These are phyloP conservation scores for Glycine soja DNA, from an alignment of 306 rosid genomes.

Conservation along the genomic window DNA sequence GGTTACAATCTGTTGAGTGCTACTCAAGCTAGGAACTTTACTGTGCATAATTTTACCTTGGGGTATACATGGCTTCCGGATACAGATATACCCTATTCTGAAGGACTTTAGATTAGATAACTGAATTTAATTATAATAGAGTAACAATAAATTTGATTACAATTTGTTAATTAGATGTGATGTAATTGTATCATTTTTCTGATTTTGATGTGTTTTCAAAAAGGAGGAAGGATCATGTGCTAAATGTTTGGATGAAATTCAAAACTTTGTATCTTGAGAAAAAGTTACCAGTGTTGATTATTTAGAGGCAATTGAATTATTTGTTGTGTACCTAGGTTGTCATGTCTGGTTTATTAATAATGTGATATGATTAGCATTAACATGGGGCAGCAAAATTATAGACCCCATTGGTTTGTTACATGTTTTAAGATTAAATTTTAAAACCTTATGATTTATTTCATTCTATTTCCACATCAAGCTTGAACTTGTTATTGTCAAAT, in stretches of 20 bases:
- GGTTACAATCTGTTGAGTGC: slow-evolving; percentile 63
- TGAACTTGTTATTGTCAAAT: neutral
- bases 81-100: slow-evolving; percentile 68
- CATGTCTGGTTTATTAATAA: neutral
- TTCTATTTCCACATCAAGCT: neutral
- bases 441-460: neutral
- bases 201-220: neutral
- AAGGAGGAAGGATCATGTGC: neutral
- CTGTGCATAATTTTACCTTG: slow-evolving; percentile 66
- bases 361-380: neutral
- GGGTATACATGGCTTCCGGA: slow-evolving; percentile 78
- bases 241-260: slow-evolving; percentile 36
- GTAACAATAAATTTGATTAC: slow-evolving; percentile 31
- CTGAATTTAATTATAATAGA: neutral
- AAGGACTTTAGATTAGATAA: slow-evolving; percentile 53
- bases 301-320: neutral
- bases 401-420: neutral
- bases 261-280: neutral
- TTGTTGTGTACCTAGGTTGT: neutral
- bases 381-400: neutral
- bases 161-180: neutral
- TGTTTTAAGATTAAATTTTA: neutral
- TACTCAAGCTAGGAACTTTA: slow-evolving; percentile 70
- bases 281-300: neutral
- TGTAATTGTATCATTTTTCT: slow-evolving; percentile 23